These are phyloP conservation scores for Lipomyces yamadae DNA, from an alignment of 805 yeast genomes.

Conservation along the genomic window DNA sequence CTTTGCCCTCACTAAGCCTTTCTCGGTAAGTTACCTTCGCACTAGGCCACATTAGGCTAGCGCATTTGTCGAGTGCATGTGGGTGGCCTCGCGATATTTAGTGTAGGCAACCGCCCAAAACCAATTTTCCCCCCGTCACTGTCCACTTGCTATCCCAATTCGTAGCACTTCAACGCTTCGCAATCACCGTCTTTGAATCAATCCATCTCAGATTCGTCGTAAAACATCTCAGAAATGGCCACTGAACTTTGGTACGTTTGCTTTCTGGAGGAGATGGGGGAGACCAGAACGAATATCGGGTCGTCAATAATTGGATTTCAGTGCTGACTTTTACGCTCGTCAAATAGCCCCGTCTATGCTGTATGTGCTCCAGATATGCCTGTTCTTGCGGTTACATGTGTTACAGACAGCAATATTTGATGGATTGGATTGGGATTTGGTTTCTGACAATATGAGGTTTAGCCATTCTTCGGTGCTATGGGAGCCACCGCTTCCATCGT, in stretches of 20 bases:
- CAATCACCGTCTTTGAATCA: conserved; percentile 16
- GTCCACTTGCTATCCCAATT: conserved; percentile 6
- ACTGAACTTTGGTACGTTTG: conserved; percentile 73
- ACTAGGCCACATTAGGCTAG: conserved; percentile 26
- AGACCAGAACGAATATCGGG: background rate
- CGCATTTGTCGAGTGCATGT: conserved; percentile 12
- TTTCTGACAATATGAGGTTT: conserved; percentile 39
- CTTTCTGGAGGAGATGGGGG: conserved; percentile 34
- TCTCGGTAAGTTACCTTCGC: background rate
- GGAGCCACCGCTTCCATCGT: conserved; percentile 99
- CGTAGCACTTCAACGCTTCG: conserved; percentile 13
- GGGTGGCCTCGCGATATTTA: conserved; percentile 28
- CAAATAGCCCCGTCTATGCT: conserved; percentile 71
- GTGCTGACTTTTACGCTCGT: conserved; percentile 22
- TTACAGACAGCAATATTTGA: background rate
- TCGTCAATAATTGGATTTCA: background rate
- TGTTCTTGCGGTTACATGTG: conserved; percentile 4
- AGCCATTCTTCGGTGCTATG: conserved; percentile 98
- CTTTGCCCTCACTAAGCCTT: conserved; percentile 18
- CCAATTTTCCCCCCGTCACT: conserved; percentile 17
- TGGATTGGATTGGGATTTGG: background rate
- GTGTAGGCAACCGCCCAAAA: conserved; percentile 27
- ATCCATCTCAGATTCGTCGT: conserved; percentile 4
- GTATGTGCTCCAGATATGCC: conserved; percentile 45
- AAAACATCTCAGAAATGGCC: conserved; percentile 49